Evolutionary conservation across 2,329 filamentous ascomycete species (phyloP).

Genomic region (Cytospora piceae): DNA sequence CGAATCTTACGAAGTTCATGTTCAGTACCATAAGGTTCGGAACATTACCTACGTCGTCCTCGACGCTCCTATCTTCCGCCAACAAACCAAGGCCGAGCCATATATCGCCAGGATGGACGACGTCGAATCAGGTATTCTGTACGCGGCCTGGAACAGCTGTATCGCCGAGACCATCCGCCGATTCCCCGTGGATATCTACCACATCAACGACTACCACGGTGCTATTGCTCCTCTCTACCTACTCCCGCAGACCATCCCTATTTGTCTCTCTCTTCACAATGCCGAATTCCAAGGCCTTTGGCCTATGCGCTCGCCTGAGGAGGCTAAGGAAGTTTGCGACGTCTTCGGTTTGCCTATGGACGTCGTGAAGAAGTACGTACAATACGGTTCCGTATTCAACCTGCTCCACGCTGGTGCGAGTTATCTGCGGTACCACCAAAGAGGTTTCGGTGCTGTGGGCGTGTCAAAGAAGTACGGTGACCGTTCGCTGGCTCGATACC

Average conservation of each 20-base stretch:
- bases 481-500: constrained; percentile 66
- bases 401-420: constrained; percentile 65
- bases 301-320: constrained; percentile 66
- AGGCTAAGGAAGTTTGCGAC: constrained; percentile 63
- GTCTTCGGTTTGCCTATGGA: constrained; percentile 64
- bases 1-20: constrained; percentile 62
- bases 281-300: constrained; percentile 70
- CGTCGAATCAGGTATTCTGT: constrained; percentile 67
- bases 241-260: constrained; percentile 63
- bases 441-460: constrained; percentile 67
- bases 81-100: constrained; percentile 63
- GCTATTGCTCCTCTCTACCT: constrained; percentile 63
- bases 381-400: constrained; percentile 70
- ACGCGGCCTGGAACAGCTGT: constrained; percentile 72
- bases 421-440: constrained; percentile 65
- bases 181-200: constrained; percentile 52
- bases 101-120: constrained; percentile 72
- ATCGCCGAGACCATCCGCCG: constrained; percentile 66
- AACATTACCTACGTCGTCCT: constrained; percentile 44
- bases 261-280: constrained; percentile 67
- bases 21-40: constrained; percentile 65
- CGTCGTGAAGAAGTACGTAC: constrained; percentile 62
- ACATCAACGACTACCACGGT: constrained; percentile 45
- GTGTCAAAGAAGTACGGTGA: constrained; percentile 71
- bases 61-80: constrained; percentile 67